Evolutionary conservation across 179 eudicot genomes (phyloP).

Genomic region (Patellifolia procumbens): DNA sequence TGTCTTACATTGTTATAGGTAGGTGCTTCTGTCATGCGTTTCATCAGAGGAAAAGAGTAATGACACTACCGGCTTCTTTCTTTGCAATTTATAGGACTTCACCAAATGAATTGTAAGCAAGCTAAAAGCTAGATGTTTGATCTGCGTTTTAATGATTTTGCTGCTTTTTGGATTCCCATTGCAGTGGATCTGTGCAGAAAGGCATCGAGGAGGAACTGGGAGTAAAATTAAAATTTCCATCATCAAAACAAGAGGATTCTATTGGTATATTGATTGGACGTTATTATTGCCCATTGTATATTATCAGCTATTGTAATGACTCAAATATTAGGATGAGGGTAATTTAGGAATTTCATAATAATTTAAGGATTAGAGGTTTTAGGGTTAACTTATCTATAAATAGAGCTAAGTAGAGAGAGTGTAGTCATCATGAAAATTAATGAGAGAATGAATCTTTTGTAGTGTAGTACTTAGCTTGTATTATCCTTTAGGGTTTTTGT

Average conservation of each 20-base stretch:
- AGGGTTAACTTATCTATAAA: too few species aligned
- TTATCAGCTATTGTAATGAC: too few species aligned
- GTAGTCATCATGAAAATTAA: too few species aligned
- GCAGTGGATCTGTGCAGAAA: constrained; percentile 55
- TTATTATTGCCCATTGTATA: constrained; percentile 11
- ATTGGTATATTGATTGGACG: constrained; percentile 47
- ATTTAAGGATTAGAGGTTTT: too few species aligned
- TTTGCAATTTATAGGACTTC: constrained; percentile 9
- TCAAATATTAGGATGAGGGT: too few species aligned
- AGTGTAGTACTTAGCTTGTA: too few species aligned
- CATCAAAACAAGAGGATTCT: constrained; percentile 54
- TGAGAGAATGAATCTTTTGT: too few species aligned
- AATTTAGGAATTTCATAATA: too few species aligned
- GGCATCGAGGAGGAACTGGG: constrained; percentile 66
- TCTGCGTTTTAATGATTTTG: constrained; percentile 4
- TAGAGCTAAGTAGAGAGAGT: too few species aligned
- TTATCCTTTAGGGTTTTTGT: too few species aligned
- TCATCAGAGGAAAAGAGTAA: constrained; percentile 76
- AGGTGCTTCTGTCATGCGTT: constrained; percentile 75
- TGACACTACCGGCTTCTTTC: constrained; percentile 12
- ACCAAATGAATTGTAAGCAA: not conserved
- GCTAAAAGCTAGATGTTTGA: constrained; percentile 12
- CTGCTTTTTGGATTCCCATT: constrained; percentile 11
- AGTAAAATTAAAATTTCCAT: constrained; percentile 64
- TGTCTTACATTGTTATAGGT: constrained; percentile 50